Conservation (phyloP, 1,139 yeast genomes). For the Diutina mesorugosa region DNA sequence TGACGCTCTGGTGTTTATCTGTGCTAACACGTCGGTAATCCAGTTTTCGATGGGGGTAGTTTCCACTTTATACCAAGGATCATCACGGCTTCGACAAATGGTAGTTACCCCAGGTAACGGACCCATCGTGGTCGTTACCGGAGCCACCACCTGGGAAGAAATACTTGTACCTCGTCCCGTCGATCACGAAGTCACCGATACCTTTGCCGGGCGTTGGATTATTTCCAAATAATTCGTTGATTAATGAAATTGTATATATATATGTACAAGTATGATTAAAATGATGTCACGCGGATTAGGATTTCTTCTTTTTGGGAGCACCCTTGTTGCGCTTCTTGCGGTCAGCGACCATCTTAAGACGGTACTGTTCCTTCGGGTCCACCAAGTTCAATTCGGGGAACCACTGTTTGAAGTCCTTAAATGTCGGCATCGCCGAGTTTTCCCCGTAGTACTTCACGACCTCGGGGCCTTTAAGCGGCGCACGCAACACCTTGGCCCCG, state of each 20-base stretch:
- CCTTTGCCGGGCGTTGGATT: not conserved
- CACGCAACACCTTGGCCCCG: slow-evolving; percentile 63
- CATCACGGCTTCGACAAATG: not conserved
- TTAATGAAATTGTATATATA: no score
- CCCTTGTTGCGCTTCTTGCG: slow-evolving; percentile 86
- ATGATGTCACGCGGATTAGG: not conserved
- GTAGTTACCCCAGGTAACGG: not conserved
- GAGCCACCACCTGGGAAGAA: not conserved
- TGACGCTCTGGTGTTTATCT: not conserved
- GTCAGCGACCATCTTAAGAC: slow-evolving; percentile 50
- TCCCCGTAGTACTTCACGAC: slow-evolving; percentile 67
- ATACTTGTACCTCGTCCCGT: not conserved
- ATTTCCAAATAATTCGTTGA: not conserved
- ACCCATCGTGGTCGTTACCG: not conserved
- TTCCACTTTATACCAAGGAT: no score
- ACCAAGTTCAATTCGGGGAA: slow-evolving; percentile 48
- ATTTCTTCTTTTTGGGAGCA: slow-evolving; percentile 66
- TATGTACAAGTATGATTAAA: not conserved
- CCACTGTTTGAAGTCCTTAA: slow-evolving; percentile 43
- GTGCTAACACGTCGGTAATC: not conserved
- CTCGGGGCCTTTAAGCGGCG: slow-evolving; percentile 66
- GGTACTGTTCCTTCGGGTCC: slow-evolving; percentile 64
- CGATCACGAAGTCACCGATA: not conserved
- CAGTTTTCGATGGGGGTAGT: not conserved
- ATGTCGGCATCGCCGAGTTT: slow-evolving; percentile 49